These are phyloP conservation scores for Fusarium siculi DNA, from an alignment of 2,329 filamentous ascomycete species.

Conservation along the genomic window DNA sequence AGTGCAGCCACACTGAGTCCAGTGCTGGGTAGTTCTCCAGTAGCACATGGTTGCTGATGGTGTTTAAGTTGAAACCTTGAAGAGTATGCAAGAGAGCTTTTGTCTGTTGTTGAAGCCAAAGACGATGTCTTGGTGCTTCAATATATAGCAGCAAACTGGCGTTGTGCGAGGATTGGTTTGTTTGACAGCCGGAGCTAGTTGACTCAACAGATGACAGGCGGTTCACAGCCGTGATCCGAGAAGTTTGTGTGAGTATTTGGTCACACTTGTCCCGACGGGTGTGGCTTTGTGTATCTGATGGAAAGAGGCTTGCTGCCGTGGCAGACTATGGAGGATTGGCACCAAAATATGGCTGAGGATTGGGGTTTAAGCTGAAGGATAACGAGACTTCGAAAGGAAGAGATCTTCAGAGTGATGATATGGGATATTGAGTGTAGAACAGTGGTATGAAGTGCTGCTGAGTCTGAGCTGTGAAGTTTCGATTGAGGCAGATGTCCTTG, in stretches of 20 bases:
- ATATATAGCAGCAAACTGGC: constrained; percentile 28
- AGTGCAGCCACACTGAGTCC: constrained; percentile 49
- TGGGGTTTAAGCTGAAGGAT: neutral
- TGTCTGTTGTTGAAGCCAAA: neutral
- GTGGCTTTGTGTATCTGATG: constrained; percentile 33
- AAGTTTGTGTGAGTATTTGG: constrained; percentile 40
- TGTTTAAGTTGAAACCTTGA: neutral
- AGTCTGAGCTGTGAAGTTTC: constrained; percentile 33
- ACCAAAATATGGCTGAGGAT: constrained; percentile 6
- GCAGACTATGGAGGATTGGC: constrained; percentile 9
- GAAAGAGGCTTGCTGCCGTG: constrained; percentile 35
- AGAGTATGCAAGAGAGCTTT: neutral
- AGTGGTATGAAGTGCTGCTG: constrained; percentile 24
- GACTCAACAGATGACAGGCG: constrained; percentile 30
- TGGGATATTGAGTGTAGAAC: neutral
- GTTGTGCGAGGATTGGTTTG: constrained; percentile 25
- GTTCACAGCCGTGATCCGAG: constrained; percentile 36
- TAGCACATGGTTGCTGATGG: constrained; percentile 47
- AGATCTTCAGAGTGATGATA: neutral
- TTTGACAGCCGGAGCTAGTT: constrained; percentile 17
- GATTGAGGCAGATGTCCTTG: constrained; percentile 28
- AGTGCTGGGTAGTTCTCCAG: constrained; percentile 48
- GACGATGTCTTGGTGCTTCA: neutral
- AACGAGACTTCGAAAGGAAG: neutral
- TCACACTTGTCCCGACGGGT: constrained; percentile 36